Conservation (phyloP, 169 alveolate genomes). For the Eimeria acervulina region DNA sequence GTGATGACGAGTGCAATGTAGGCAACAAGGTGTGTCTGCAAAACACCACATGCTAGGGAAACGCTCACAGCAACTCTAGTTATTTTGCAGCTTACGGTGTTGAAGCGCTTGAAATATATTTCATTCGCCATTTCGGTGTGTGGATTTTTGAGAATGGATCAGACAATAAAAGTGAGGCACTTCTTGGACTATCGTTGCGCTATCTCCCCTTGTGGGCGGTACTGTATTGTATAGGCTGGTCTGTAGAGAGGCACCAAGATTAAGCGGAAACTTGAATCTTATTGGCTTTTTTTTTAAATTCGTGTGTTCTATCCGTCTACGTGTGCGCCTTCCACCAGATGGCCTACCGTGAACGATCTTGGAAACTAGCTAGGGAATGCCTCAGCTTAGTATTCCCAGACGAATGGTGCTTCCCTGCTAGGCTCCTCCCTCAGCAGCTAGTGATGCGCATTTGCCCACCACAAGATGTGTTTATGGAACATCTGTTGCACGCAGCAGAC, state of each 20-base stretch:
- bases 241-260: neutral
- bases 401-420: neutral
- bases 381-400: neutral
- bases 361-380: neutral
- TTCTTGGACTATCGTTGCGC: too few relatives aligned
- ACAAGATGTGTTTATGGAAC: neutral
- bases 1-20: neutral
- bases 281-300: too few relatives aligned
- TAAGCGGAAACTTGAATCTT: neutral
- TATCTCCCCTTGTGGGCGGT: too few relatives aligned
- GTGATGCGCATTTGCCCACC: neutral
- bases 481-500: neutral
- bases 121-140: too few relatives aligned
- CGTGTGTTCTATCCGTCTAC: neutral
- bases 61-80: neutral
- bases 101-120: neutral
- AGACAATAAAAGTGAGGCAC: too few relatives aligned
- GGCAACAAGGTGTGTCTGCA: neutral
- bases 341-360: neutral
- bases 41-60: neutral
- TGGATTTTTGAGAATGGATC: too few relatives aligned
- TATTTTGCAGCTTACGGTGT: neutral
- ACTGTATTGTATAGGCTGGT: too few relatives aligned
- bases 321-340: neutral
- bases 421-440: neutral